These are phyloP conservation scores for Trichoderma arundinaceum DNA, from an alignment of 2,329 filamentous ascomycete species.

Conservation along the genomic window DNA sequence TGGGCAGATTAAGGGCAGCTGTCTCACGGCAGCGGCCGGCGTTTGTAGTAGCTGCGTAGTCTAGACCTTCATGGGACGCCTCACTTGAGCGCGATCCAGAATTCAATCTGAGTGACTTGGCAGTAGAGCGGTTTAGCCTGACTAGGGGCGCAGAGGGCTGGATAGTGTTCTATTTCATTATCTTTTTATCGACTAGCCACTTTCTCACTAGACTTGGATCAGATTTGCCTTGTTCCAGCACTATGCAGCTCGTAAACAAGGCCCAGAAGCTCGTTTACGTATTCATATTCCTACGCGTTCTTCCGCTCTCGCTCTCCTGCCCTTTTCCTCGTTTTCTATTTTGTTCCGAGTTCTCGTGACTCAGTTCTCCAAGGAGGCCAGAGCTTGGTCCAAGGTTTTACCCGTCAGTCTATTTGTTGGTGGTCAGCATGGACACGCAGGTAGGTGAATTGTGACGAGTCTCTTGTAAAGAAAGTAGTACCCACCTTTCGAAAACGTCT, in stretches of 20 bases:
- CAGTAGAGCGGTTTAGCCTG: neutral
- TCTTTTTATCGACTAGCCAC: neutral
- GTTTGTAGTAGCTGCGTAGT: neutral
- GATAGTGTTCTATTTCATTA: neutral
- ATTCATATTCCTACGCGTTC: neutral
- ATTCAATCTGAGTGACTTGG: neutral
- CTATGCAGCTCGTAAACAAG: neutral
- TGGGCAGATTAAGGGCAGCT: neutral
- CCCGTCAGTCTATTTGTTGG: conserved; percentile 30
- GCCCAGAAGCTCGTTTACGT: neutral
- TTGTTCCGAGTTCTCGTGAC: neutral
- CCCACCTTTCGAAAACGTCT: conserved; percentile 64
- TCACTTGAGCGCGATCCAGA: neutral
- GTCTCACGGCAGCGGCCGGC: neutral
- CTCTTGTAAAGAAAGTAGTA: neutral
- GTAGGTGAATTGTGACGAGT: conserved; percentile 1
- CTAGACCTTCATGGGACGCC: neutral
- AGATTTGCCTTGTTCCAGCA: neutral
- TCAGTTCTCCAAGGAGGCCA: conserved; percentile 31
- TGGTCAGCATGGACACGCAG: conserved; percentile 16
- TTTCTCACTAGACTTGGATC: neutral
- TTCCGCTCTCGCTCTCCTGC: neutral
- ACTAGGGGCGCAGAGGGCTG: neutral
- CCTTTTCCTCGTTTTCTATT: neutral
- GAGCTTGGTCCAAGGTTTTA: conserved; percentile 32